These are phyloP conservation scores for Scytalidium lignicola DNA, from an alignment of 2,329 filamentous ascomycete genomes.

Conservation along the genomic window DNA sequence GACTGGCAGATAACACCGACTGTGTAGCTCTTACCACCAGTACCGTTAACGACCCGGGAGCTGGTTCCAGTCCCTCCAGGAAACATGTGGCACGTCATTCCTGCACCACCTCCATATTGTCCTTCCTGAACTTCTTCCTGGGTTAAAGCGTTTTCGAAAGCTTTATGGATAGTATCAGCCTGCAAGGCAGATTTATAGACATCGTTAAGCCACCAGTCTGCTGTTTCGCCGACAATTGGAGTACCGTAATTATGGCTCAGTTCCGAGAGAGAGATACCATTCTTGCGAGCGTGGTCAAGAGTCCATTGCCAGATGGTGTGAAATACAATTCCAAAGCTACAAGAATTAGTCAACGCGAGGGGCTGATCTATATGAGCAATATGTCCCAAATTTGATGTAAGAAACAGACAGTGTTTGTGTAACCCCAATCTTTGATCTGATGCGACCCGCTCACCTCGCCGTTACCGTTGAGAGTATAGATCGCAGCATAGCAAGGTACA, in stretches of 20 bases:
- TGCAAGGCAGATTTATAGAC: constrained; percentile 49
- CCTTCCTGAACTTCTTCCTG: constrained; percentile 52
- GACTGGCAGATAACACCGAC: constrained; percentile 59
- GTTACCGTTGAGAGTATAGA: constrained; percentile 25
- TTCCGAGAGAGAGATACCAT: constrained; percentile 10
- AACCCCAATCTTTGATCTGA: constrained; percentile 26
- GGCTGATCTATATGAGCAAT: constrained; percentile 9
- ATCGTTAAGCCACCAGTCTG: constrained; percentile 57
- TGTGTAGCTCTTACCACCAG: constrained; percentile 44
- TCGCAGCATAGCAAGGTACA: constrained; percentile 24
- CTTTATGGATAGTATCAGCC: constrained; percentile 46
- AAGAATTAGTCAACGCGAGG: constrained; percentile 32
- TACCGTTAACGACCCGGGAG: constrained; percentile 49
- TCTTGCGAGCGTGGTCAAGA: constrained; percentile 13
- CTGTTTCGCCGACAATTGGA: constrained; percentile 59
- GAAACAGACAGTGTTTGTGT: constrained; percentile 21
- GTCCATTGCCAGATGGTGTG: constrained; percentile 24
- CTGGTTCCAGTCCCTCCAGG: constrained; percentile 63
- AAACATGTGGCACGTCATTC: constrained; percentile 61
- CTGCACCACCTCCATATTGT: constrained; percentile 61
- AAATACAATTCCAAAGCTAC: constrained; percentile 31
- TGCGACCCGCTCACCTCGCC: constrained; percentile 25
- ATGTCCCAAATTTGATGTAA: not conserved
- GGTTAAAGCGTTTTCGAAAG: constrained; percentile 45
- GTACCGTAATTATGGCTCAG: constrained; percentile 27